Percentiles rank a stretch among this genome's conserved stretches.
phyloP scores from a whole-genome alignment of 1,139 yeast genomes.

The Geotrichum aggregatum region DNA sequence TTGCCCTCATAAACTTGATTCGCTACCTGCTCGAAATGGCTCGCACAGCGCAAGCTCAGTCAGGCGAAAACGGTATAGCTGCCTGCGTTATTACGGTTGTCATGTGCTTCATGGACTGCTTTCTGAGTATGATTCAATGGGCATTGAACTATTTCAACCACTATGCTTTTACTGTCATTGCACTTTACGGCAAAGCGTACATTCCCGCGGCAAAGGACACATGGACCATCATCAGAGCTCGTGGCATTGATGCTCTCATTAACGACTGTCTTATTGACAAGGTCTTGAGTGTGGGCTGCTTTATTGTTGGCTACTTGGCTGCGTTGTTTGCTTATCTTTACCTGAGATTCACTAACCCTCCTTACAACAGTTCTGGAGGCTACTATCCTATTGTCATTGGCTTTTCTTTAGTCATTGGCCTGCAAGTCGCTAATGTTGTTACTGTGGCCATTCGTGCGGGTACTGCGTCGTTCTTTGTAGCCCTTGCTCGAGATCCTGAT shows the following conservation, averaged over 20 bases:
- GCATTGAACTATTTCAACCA: slow-evolving; percentile 80
- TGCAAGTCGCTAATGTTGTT: slow-evolving; percentile 72
- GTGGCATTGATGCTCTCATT: slow-evolving; percentile 82
- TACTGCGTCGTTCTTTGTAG: slow-evolving; percentile 78
- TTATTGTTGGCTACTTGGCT: slow-evolving; percentile 64
- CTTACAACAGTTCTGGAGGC: slow-evolving; percentile 60
- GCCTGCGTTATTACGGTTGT: slow-evolving; percentile 54
- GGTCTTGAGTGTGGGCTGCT: slow-evolving; percentile 66
- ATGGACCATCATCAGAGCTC: slow-evolving; percentile 67
- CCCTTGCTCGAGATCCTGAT: slow-evolving; percentile 84
- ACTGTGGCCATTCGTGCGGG: slow-evolving; percentile 77
- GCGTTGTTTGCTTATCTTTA: slow-evolving; percentile 70
- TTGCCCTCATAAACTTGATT: slow-evolving; percentile 65
- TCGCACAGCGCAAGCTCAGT: slow-evolving; percentile 51
- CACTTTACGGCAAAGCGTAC: slow-evolving; percentile 80
- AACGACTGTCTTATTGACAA: slow-evolving; percentile 80
- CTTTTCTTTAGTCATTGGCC: slow-evolving; percentile 67
- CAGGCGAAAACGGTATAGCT: slow-evolving; percentile 42
- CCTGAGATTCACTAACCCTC: slow-evolving; percentile 68
- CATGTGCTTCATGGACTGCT: slow-evolving; percentile 51
- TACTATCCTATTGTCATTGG: slow-evolving; percentile 75
- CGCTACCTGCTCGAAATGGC: slow-evolving; percentile 49
- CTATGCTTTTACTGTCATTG: slow-evolving; percentile 83
- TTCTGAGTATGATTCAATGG: slow-evolving; percentile 70
- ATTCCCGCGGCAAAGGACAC: slow-evolving; percentile 75